Base-by-base conservation (phyloP, 768 basidiomycete species). In the Suillus cothurnatus region DNA sequence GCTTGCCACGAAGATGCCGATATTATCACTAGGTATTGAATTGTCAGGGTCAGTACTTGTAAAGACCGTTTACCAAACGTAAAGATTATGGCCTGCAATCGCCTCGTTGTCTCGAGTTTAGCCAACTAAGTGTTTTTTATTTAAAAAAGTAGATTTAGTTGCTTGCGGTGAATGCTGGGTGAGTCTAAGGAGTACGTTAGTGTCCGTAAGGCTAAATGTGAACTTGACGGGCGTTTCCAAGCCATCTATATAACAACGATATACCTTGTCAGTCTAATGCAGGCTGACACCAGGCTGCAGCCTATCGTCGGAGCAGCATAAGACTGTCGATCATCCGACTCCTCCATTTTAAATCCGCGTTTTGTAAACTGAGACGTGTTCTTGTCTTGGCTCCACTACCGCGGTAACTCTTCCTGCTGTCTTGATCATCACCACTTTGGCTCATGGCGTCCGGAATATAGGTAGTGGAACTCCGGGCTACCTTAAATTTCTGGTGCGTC, bases 351-450 rank as follows among this genome's bases (percentile, higher is more conserved):
- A 59, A 59, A 59, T 41, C 58, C 28, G 12, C 11, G 26, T 59
- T 58, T 59, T 59, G 57, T 59, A 28, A 59, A 59, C 57, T 28
- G 58, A 59, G 58, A 41, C 57, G 26, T 59, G 58, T 41, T 59
- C 58, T 59, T 59, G 58, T 59, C 26, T 28, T 59, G 38, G 39
- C 39, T 41, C 39, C 28, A 31, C 26, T 14, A 15, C 49, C 15
- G 19, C 39, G 36, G 58, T 59, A 43, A 41, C 9, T 41, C 39
- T 41, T 28, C 38, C 39, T 41, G 21, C 26, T 31, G 39, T n/a
- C 58, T 21, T 31, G 3, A 41, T 12, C 58, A 41, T 12, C 58
- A 26, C 26, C 19, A 1, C 38, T 41, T 58, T 58, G 26, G 57
- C 36, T 58, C 17, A 58, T 58, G 49, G 26, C 15, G 23, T 57